Evolutionary conservation across 805 yeast species (phyloP).

Genomic region (Torulaspora maleeae): DNA sequence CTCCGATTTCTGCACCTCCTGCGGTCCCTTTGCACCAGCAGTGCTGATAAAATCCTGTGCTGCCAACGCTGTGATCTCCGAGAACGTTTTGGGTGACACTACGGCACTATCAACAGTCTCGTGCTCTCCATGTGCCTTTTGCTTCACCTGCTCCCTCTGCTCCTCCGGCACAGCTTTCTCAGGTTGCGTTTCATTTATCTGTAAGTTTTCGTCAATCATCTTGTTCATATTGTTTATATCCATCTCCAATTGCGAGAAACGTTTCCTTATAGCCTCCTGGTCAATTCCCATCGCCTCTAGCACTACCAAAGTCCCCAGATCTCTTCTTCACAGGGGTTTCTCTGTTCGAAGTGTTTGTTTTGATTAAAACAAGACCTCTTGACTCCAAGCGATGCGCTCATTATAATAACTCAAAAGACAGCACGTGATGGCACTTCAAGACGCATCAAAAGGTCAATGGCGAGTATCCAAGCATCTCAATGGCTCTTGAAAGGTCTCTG

Average conservation of each 20-base stretch:
- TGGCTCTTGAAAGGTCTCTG: not conserved
- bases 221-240: constrained; percentile 36
- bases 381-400: not conserved
- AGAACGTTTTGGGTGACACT: constrained; percentile 2
- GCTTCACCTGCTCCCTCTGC: not conserved
- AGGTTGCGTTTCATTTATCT: constrained; percentile 14
- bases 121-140: too few species aligned
- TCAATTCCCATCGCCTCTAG: constrained; percentile 21
- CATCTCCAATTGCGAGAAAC: constrained; percentile 35
- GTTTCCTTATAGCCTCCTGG: constrained; percentile 29
- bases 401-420: not conserved
- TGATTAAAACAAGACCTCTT: not conserved
- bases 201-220: constrained; percentile 34
- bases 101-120: not conserved
- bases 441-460: not conserved
- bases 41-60: constrained; percentile 9
- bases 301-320: not conserved
- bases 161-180: constrained; percentile 1
- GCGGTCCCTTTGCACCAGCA: not conserved
- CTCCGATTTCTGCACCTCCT: not conserved
- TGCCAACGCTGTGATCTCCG: constrained; percentile 10
- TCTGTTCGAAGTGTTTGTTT: constrained; percentile 1
- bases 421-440: not conserved
- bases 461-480: not conserved
- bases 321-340: too few species aligned